Conservation (phyloP, 148 eudicot genomes). For the Nepenthes gracilis region DNA sequence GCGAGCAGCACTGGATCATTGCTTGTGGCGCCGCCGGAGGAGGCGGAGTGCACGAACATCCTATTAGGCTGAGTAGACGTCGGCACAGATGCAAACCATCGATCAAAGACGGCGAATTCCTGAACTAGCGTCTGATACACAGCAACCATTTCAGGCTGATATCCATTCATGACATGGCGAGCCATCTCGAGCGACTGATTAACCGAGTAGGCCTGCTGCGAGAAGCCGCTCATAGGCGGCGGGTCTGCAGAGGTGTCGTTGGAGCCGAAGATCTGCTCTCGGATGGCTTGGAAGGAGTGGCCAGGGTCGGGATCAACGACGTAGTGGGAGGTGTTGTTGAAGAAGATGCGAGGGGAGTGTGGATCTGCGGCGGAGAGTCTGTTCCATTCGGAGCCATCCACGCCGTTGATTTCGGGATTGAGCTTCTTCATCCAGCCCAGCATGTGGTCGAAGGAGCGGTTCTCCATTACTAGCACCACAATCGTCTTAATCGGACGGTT, state of each 20-base stretch:
- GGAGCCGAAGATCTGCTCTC: constrained; percentile 75
- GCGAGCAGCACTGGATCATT: constrained; percentile 50
- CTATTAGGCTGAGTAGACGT: constrained; percentile 80
- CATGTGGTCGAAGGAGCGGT: constrained; percentile 90
- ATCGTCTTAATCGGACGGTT: constrained; percentile 44
- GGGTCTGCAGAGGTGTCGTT: constrained; percentile 29
- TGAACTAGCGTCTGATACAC: constrained; percentile 50
- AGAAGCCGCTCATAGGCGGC: constrained; percentile 73
- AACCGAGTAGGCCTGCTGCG: constrained; percentile 44
- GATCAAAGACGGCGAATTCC: constrained; percentile 75
- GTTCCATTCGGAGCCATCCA: constrained; percentile 53
- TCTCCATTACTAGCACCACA: constrained; percentile 74
- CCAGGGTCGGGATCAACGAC: constrained; percentile 88
- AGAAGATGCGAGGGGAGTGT: constrained; percentile 22
- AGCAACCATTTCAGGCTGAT: constrained; percentile 38
- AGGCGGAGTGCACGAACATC: constrained; percentile 70
- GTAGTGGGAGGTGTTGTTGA: constrained; percentile 45
- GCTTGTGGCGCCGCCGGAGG: constrained; percentile 76
- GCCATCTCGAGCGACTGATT: constrained; percentile 58
- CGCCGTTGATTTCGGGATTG: constrained; percentile 60
- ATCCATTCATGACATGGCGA: constrained; percentile 68
- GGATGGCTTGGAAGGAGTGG: constrained; percentile 75
- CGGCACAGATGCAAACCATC: constrained; percentile 92
- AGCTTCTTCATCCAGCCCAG: constrained; percentile 75
- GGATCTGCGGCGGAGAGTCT: constrained; percentile 37